Conservation (phyloP, 2,329 filamentous ascomycete genomes). For the Fusarium sp. region DNA sequence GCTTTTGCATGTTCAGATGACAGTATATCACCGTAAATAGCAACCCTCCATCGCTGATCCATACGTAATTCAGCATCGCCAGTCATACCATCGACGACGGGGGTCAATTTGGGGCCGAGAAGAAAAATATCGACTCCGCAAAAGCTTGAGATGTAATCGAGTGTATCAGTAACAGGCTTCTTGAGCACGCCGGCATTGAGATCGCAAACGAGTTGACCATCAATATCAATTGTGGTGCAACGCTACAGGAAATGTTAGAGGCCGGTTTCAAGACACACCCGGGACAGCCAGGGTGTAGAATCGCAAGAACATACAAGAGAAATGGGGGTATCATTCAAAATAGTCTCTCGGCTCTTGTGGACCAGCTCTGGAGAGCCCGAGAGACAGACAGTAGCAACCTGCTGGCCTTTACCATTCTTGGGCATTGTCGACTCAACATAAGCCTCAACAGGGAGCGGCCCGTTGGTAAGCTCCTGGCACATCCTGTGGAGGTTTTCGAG, state of each 20-base stretch:
- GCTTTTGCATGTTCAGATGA: slow-evolving; percentile 98
- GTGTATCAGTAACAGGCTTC: slow-evolving; percentile 81
- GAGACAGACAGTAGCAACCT: slow-evolving; percentile 89
- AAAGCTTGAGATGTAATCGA: slow-evolving; percentile 87
- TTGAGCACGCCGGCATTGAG: slow-evolving; percentile 75
- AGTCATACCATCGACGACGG: slow-evolving; percentile 79
- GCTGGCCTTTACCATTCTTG: slow-evolving; percentile 74
- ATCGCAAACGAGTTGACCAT: slow-evolving; percentile 90
- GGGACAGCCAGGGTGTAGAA: background rate
- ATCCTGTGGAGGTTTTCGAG: slow-evolving; percentile 82
- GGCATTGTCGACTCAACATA: slow-evolving; percentile 86
- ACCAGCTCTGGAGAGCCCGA: slow-evolving; percentile 90
- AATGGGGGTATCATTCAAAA: slow-evolving; percentile 92
- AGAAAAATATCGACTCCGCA: slow-evolving; percentile 98
- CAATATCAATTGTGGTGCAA: slow-evolving; percentile 93
- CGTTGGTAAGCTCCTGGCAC: slow-evolving; percentile 84
- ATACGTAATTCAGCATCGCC: slow-evolving; percentile 86
- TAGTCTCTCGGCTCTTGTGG: slow-evolving; percentile 88
- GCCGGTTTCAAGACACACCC: background rate
- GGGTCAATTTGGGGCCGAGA: slow-evolving; percentile 87
- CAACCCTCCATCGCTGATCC: slow-evolving; percentile 90
- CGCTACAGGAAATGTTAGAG: slow-evolving; percentile 67
- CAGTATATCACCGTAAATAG: slow-evolving; percentile 95
- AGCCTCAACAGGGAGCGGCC: slow-evolving; percentile 80
- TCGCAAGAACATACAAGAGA: slow-evolving; percentile 77